Evolutionary conservation across 305 asterid genomes (phyloP), one percentile per base, ranked within the genome.

Genomic region (Fraxinus xanthoxyloides): DNA sequence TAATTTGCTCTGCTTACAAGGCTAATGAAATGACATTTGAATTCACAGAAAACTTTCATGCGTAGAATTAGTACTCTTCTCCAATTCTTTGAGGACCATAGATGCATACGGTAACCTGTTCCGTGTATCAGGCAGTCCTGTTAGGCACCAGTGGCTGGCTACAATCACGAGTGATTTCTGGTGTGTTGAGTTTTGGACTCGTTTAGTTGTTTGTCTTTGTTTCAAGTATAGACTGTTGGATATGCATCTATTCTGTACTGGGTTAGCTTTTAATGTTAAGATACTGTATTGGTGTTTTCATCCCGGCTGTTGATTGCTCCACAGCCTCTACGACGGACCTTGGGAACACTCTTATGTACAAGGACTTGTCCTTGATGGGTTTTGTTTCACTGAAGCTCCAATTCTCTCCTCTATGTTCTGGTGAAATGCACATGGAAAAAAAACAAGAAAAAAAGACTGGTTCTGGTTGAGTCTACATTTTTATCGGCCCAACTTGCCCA

Each of bases 51-150:
- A 63, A 3, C 30, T 26, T 23, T 63, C 34, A 3, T 0, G 7
- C 17, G n/a, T 24, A 24, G 35, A 63, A 8, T 63, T 63, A 6
- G 34, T 23, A 63, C 72, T 63, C 31, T 8, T 23, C 30, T 61
- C 17, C 7, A 65, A 40, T 48, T 59, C 72, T 63, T 82, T 43
- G 67, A 46, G 74, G 74, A 77, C 76, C 24, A 82, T 65, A 40
- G 79, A 78, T 54, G 82, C 82, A 72, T 78, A 72, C 26, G 72
- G 67, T 31, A 82, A 43, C 79, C 82, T 78, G 56, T 82, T 82
- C 82, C 85, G 72, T 56, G 85, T 82, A 82, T 78, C 85, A n/a
- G 85, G 82, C 56, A 82, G 21, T 72, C 85, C 82, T 5, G 82
- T 82, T 28, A 82, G 79, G 79, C 79, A 82, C 85, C 85, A 78